Percentiles rank a stretch among this genome's conserved stretches.
These are phyloP conservation scores for Acacia confusa DNA, from an alignment of 306 rosid species.

Conservation along the genomic window DNA sequence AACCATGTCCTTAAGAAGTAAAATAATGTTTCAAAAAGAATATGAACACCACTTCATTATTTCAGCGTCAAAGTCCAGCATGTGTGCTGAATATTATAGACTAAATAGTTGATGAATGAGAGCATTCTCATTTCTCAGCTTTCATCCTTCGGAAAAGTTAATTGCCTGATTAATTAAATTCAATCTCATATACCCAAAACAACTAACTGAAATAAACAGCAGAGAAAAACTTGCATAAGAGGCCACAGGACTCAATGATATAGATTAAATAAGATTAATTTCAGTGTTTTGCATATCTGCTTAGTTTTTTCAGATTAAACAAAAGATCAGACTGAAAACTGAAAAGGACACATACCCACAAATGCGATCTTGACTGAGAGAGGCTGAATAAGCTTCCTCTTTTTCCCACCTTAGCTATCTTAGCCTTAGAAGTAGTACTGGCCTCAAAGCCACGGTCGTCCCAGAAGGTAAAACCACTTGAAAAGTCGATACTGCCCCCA, in stretches of 20 bases:
- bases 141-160: not conserved
- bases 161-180: not conserved
- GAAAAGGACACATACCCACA: conserved; percentile 53
- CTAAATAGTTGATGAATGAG: not conserved
- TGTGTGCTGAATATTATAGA: not conserved
- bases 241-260: not conserved
- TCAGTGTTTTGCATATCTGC: not conserved
- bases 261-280: not conserved
- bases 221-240: not conserved
- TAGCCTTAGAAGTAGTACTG: conserved; percentile 31
- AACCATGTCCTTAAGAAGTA: not conserved
- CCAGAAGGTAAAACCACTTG: not conserved
- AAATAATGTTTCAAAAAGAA: not conserved
- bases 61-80: not conserved
- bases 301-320: not conserved
- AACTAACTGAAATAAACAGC: not conserved
- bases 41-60: not conserved
- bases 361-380: conserved; percentile 48
- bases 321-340: not conserved
- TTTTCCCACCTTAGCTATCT: conserved; percentile 42
- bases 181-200: not conserved
- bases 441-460: not conserved
- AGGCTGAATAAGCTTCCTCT: conserved; percentile 37
- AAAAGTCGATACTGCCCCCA: conserved; percentile 55
- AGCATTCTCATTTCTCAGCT: not conserved